A percentile compares a stretch with the other conserved stretches of the same genome.
These are phyloP conservation scores for Mucor indicus DNA, from an alignment of 371 early-diverging fungal species.

Conservation along the genomic window DNA sequence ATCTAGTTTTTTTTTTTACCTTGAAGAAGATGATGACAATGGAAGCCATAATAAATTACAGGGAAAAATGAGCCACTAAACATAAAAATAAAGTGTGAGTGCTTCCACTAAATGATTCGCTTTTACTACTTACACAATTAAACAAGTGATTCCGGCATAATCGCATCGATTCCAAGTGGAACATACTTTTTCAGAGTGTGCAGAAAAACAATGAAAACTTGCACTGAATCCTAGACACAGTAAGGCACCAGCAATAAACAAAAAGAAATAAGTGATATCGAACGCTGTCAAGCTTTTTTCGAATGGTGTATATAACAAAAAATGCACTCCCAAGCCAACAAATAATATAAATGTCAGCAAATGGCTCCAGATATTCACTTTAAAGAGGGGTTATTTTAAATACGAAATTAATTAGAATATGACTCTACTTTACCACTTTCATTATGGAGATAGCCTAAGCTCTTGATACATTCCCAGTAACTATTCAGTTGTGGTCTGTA, in stretches of 20 bases:
- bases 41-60: constrained; percentile 67
- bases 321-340: constrained; percentile 50
- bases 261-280: constrained; percentile 65
- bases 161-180: constrained; percentile 81
- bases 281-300: constrained; percentile 48
- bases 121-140: constrained; percentile 66
- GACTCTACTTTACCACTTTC: constrained; percentile 63
- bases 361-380: constrained; percentile 87
- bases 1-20: constrained; percentile 10
- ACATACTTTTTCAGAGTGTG: constrained; percentile 77
- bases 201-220: constrained; percentile 81
- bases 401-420: too few species aligned
- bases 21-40: constrained; percentile 31
- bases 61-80: constrained; percentile 72
- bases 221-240: constrained; percentile 80
- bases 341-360: constrained; percentile 71
- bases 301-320: constrained; percentile 41
- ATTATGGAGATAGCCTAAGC: constrained; percentile 85
- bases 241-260: constrained; percentile 71
- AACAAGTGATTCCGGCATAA: constrained; percentile 87
- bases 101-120: neutral
- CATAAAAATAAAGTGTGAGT: too few species aligned
- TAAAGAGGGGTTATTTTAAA: neutral
- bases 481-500: constrained; percentile 80
- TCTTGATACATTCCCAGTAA: constrained; percentile 67